Conservation (phyloP, 257 asterid genomes). For the Lantana camara region DNA sequence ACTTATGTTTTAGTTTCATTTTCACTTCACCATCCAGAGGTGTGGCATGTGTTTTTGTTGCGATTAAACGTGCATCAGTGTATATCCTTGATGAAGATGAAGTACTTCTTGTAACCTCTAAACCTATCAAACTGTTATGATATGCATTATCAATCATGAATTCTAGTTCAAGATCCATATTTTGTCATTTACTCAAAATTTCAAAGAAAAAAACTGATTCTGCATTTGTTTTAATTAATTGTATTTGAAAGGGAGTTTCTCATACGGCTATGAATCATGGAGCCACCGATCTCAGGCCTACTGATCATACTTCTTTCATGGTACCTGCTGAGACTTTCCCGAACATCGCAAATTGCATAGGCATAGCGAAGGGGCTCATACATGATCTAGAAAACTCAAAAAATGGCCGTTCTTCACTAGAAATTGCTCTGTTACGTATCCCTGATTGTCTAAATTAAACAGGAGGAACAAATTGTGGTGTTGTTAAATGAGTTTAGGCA, state of each 20-base stretch:
- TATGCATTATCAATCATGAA: constrained; percentile 2
- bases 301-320: constrained; percentile 66
- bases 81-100: constrained; percentile 71
- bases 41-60: constrained; percentile 83
- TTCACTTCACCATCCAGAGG: constrained; percentile 89
- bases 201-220: not conserved
- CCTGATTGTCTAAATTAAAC: constrained; percentile 67
- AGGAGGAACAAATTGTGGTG: constrained; percentile 84
- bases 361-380: constrained; percentile 66
- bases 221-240: too few species aligned
- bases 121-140: not conserved
- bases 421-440: constrained; percentile 64
- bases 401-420: constrained; percentile 46
- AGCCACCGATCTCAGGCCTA: constrained; percentile 45
- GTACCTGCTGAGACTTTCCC: constrained; percentile 73
- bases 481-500: constrained; percentile 68
- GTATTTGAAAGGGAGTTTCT: constrained; percentile 55
- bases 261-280: constrained; percentile 29
- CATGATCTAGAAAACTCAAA: constrained; percentile 51
- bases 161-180: constrained; percentile 2
- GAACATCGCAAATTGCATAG: constrained; percentile 64
- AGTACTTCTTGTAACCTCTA: constrained; percentile 15
- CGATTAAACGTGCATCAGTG: constrained; percentile 85
- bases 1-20: constrained; percentile 22
- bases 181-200: not conserved